phyloP scores from a whole-genome alignment of 2,329 filamentous ascomycete genomes.

The Calonectria pseudoturangicola region DNA sequence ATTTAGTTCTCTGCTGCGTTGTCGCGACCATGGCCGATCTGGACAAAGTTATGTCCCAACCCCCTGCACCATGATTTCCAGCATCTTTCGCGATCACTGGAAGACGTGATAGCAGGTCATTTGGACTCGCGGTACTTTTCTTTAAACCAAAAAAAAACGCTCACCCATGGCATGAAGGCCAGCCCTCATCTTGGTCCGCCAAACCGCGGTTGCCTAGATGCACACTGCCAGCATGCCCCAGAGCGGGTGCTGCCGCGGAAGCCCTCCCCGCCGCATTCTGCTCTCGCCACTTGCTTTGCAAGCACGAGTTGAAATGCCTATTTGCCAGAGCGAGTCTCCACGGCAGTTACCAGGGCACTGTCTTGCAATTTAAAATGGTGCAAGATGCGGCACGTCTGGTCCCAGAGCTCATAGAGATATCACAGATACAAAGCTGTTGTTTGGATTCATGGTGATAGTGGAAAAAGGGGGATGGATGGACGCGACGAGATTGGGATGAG shows the following conservation, averaged over 20 bases:
- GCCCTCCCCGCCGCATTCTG: slow-evolving; percentile 44
- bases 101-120: slow-evolving; percentile 48
- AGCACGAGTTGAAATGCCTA: slow-evolving; percentile 43
- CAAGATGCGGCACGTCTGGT: slow-evolving; percentile 50
- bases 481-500: slow-evolving; percentile 49
- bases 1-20: slow-evolving; percentile 49
- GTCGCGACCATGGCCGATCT: slow-evolving; percentile 48
- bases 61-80: slow-evolving; percentile 48
- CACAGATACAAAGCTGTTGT: slow-evolving; percentile 56
- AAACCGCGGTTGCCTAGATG: slow-evolving; percentile 51
- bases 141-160: slow-evolving; percentile 49
- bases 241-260: slow-evolving; percentile 33
- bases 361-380: slow-evolving; percentile 57
- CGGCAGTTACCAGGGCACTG: slow-evolving; percentile 50
- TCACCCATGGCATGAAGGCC: slow-evolving; percentile 50
- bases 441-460: slow-evolving; percentile 52
- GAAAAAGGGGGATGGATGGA: slow-evolving; percentile 40
- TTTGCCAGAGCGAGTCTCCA: slow-evolving; percentile 52
- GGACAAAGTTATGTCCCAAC: slow-evolving; percentile 50
- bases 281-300: slow-evolving; percentile 50
- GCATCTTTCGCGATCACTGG: slow-evolving; percentile 44
- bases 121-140: slow-evolving; percentile 50
- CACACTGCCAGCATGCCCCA: slow-evolving; percentile 31
- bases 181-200: slow-evolving; percentile 48
- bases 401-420: slow-evolving; percentile 56